Conservation (phyloP, 2,329 filamentous ascomycete genomes). For the Clathrospora elynae region DNA sequence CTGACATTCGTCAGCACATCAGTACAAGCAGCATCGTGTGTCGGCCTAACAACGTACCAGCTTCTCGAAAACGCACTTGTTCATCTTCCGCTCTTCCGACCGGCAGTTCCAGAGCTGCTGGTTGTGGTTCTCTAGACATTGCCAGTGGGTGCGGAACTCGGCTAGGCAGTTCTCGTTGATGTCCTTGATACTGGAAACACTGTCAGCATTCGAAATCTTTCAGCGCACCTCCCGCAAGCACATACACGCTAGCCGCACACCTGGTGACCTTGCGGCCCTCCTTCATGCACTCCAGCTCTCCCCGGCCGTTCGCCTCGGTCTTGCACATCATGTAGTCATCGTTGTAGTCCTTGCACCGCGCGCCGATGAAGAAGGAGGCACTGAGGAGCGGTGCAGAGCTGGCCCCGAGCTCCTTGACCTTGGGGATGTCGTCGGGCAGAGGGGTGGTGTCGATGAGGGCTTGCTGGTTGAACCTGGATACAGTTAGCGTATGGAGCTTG, state of each 20-base stretch:
- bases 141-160: slow-evolving; percentile 92
- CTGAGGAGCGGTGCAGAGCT: slow-evolving; percentile 91
- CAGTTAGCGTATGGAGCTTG: slow-evolving; percentile 27
- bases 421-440: slow-evolving; percentile 87
- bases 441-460: slow-evolving; percentile 95
- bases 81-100: slow-evolving; percentile 83
- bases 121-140: slow-evolving; percentile 96
- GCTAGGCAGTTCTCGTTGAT: slow-evolving; percentile 93
- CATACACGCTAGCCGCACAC: slow-evolving; percentile 92
- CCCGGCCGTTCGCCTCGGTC: slow-evolving; percentile 85
- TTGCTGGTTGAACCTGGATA: slow-evolving; percentile 85
- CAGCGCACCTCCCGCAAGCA: slow-evolving; percentile 1
- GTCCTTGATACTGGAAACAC: slow-evolving; percentile 74
- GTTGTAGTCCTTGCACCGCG: slow-evolving; percentile 92
- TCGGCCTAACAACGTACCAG: slow-evolving; percentile 71
- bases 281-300: slow-evolving; percentile 93
- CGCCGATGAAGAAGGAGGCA: slow-evolving; percentile 95
- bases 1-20: slow-evolving; percentile 34
- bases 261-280: slow-evolving; percentile 95
- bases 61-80: slow-evolving; percentile 95
- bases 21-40: not conserved
- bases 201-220: slow-evolving; percentile 12
- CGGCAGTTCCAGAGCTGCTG: slow-evolving; percentile 97
- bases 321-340: slow-evolving; percentile 99
- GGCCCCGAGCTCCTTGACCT: slow-evolving; percentile 90